phyloP scores from a whole-genome alignment of 345 rosid species.

The Schrenkiella parvula region DNA sequence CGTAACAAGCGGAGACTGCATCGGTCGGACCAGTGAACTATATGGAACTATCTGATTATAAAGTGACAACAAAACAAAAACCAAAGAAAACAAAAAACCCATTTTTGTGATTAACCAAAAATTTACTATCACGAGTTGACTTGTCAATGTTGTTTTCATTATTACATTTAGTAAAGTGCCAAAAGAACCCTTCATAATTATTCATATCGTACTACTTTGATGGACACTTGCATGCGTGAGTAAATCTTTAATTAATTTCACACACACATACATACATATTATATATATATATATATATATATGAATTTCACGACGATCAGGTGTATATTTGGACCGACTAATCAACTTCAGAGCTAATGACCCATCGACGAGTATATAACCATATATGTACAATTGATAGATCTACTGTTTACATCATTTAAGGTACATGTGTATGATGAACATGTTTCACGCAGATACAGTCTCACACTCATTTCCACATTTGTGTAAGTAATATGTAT shows the following conservation, averaged over 20 bases:
- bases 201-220: conserved; percentile 28
- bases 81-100: background rate
- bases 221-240: conserved; percentile 31
- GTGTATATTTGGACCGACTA: conserved; percentile 28
- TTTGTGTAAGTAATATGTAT: conserved; percentile 17
- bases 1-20: conserved; percentile 14
- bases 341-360: conserved; percentile 28
- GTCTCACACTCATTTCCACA: conserved; percentile 29
- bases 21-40: conserved; percentile 32
- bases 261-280: background rate
- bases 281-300: background rate
- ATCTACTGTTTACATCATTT: conserved; percentile 34
- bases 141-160: conserved; percentile 35
- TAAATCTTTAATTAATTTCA: background rate
- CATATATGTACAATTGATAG: conserved; percentile 24
- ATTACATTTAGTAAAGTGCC: conserved; percentile 36
- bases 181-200: conserved; percentile 24
- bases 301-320: conserved; percentile 23
- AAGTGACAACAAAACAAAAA: conserved; percentile 26
- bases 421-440: conserved; percentile 21
- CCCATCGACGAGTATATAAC: conserved; percentile 22
- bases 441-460: conserved; percentile 17
- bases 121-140: conserved; percentile 30
- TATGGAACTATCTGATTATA: conserved; percentile 21
- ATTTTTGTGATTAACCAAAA: conserved; percentile 10